Base-by-base conservation (phyloP, 768 basidiomycete species). In the Cantharellus anzutake region DNA sequence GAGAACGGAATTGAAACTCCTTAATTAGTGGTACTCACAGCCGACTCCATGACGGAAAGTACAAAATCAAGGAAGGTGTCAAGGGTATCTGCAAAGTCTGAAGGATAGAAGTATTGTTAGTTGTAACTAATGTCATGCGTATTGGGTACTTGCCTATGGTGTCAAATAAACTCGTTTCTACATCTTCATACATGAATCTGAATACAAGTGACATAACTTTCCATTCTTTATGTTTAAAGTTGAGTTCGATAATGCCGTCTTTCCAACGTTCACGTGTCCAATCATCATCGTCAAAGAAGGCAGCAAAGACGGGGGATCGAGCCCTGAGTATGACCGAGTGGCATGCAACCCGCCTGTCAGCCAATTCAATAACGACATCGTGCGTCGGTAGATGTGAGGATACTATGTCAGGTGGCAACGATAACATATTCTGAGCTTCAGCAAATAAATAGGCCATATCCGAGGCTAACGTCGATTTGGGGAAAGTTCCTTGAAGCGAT, bases 61-160 rank as follows among this genome's bases (percentile, higher is more conserved):
- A 91, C 78, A 64, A 92, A 88, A 62, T 90, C 84, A 60, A 98
- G 69, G 39, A 89, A 73, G 41, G 85, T 81, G 60, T 98, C 90
- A 3, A 81, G 71, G 1, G 77, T 78, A 35, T 77, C 65, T 2
- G 77, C 71, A 65, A 80, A 84, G 57, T 84, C 85, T 85, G 66
- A 14, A 56, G 14, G 59, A 55, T 16, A 14, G 35, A 20, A 14
- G n/a, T n/a, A 51, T 5, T 5, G 55, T 14, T 58, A 3, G 38
- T 35, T 41, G 44, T 37, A 55, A 55, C 52, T 14, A 37, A 55
- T 14, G 56, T 41, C 5, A 2, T 41, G 48, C 3, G 5, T 40
- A 52, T 3, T 2, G 14, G 35, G 0, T 3, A 71, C 79, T 65
- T 65, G 84, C 85, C 82, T 16, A 90, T 71, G 14, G 73, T 73